Conservation (phyloP, 2,329 filamentous ascomycete species). For the Neocatenulostroma microsporum region DNA sequence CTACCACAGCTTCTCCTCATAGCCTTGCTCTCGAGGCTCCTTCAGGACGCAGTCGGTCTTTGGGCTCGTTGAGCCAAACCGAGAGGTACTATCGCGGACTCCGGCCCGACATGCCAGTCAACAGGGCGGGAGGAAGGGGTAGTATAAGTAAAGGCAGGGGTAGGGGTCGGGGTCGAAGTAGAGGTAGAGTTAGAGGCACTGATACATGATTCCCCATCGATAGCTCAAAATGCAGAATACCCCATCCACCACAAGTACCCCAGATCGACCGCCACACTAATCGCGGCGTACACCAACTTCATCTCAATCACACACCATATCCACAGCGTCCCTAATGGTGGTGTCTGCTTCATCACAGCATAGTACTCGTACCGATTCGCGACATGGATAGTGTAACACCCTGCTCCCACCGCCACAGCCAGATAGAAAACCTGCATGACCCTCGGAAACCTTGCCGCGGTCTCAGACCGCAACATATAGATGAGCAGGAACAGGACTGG, state of each 20-base stretch:
- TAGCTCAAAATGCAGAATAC: too few relatives aligned
- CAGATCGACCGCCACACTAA: conserved; percentile 46
- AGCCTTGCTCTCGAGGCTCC: too few relatives aligned
- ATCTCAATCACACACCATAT: conserved; percentile 89
- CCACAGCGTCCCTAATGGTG: conserved; percentile 84
- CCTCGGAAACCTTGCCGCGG: conserved; percentile 37
- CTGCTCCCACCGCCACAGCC: conserved; percentile 50
- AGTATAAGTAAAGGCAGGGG: too few relatives aligned
- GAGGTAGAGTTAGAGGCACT: too few relatives aligned
- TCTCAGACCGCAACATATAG: conserved; percentile 36
- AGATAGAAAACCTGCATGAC: conserved; percentile 54
- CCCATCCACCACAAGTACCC: conserved; percentile 49
- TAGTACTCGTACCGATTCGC: conserved; percentile 76
- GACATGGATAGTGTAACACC: conserved; percentile 73
- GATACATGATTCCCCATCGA: too few relatives aligned
- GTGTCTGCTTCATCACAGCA: conserved; percentile 83
- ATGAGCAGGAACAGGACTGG: conserved; percentile 40
- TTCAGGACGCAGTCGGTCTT: too few relatives aligned
- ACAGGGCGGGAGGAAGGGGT: too few relatives aligned
- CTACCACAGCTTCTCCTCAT: too few relatives aligned
- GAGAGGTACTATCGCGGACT: too few relatives aligned
- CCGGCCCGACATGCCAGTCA: too few relatives aligned
- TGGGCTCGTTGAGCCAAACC: too few relatives aligned
- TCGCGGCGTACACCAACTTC: conserved; percentile 57
- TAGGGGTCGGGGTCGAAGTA: too few relatives aligned